A percentile compares a stretch with the other conserved stretches of the same genome.
phyloP scores from a whole-genome alignment of 306 rosid species.

The Pyrus communis region DNA sequence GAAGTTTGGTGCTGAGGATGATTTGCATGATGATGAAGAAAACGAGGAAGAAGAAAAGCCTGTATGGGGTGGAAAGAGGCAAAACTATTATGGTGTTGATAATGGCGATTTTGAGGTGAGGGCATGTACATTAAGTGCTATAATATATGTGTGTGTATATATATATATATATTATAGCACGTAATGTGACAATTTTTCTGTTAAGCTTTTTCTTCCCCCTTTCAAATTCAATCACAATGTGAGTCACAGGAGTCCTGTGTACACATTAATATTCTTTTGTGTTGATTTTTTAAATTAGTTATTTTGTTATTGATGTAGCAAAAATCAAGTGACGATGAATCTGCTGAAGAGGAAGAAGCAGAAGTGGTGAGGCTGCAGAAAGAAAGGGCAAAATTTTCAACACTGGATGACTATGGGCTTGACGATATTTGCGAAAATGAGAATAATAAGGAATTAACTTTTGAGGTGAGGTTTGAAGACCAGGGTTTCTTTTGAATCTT shows the following conservation, averaged over 20 bases:
- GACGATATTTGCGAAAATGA: slow-evolving; percentile 35
- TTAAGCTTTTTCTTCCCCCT: background rate
- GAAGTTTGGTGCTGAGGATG: slow-evolving; percentile 68
- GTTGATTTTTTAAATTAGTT: background rate
- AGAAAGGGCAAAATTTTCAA: slow-evolving; percentile 42
- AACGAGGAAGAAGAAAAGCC: slow-evolving; percentile 46
- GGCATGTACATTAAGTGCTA: background rate
- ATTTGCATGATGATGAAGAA: slow-evolving; percentile 45
- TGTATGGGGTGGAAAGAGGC: slow-evolving; percentile 37
- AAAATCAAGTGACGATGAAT: slow-evolving; percentile 75
- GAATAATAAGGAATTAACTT: slow-evolving; percentile 33
- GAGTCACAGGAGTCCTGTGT: background rate
- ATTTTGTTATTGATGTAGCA: slow-evolving; percentile 30
- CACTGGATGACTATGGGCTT: slow-evolving; percentile 64
- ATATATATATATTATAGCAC: no score
- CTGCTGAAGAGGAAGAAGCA: slow-evolving; percentile 67
- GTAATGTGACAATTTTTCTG: background rate
- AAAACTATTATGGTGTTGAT: slow-evolving; percentile 55
- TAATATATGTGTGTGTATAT: background rate
- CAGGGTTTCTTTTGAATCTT: background rate
- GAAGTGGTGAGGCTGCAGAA: slow-evolving; percentile 47
- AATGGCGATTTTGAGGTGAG: slow-evolving; percentile 75
- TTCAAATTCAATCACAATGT: background rate
- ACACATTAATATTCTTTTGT: background rate
- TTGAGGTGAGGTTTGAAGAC: slow-evolving; percentile 40